Conservation (phyloP, 1,139 yeast species). For the Pichia terricola region DNA sequence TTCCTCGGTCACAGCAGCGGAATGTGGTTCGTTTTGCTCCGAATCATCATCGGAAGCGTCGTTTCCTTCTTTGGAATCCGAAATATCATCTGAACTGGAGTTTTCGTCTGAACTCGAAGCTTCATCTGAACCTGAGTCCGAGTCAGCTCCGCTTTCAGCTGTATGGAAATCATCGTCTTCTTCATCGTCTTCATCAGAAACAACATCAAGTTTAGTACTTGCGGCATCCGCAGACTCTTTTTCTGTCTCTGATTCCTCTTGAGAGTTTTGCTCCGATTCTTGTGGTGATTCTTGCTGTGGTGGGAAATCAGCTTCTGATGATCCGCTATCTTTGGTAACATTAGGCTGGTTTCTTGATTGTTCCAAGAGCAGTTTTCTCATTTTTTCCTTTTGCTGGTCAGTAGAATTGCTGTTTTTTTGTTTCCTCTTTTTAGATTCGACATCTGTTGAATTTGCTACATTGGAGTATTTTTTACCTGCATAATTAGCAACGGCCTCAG, state of each 20-base stretch:
- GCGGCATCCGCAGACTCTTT: slow-evolving; percentile 11
- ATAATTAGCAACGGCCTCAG: slow-evolving; percentile 53
- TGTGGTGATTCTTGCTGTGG: not conserved
- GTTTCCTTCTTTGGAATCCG: slow-evolving; percentile 1
- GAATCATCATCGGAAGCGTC: slow-evolving; percentile 3
- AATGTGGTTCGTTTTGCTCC: not conserved
- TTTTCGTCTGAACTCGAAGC: slow-evolving; percentile 2
- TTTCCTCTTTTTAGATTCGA: slow-evolving; percentile 21
- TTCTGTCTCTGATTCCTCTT: slow-evolving; percentile 11
- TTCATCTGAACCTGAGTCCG: slow-evolving; percentile 5
- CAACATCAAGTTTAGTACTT: slow-evolving; percentile 10
- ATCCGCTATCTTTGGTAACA: not conserved
- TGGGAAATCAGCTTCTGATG: not conserved
- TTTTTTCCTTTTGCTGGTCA: slow-evolving; percentile 5
- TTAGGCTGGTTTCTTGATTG: not conserved
- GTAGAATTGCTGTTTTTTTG: slow-evolving; percentile 2
- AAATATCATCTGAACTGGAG: not conserved
- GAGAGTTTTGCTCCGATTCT: not conserved
- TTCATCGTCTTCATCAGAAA: slow-evolving; percentile 12
- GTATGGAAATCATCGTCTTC: slow-evolving; percentile 4
- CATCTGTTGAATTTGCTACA: slow-evolving; percentile 16
- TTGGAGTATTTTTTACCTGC: slow-evolving; percentile 43
- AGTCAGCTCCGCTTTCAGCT: not conserved
- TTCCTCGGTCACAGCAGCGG: no score
- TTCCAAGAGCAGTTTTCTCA: slow-evolving; percentile 7